Evolutionary conservation across 345 rosid genomes (phyloP), one percentile per base, ranked within the genome.

Genomic region (sweet orange (Citrus sinensis)): DNA sequence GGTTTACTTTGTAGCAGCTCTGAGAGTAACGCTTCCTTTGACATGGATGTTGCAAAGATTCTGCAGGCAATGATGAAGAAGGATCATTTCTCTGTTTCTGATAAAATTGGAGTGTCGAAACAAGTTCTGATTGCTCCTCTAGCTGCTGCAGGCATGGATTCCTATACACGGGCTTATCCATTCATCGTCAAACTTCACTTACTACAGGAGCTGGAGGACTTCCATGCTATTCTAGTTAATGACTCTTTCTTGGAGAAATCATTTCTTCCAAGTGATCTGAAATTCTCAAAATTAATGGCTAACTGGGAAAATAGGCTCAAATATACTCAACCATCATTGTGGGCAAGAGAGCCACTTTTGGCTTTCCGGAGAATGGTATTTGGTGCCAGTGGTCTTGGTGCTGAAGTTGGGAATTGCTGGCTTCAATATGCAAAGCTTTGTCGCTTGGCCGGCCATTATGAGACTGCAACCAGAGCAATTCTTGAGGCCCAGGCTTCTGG

Each of bases 121-220:
- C 97, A 95, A 86, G 89, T 95, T 77, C 86, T 93, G 30, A 95
- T 95, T 89, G 98, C 98, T 81, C 98, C 99, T 82, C 89, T 95
- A 82, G 98, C 98, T 85, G 99, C 99, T 76, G 99, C 99, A 27
- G 99, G 99, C 80, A 95, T 95, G 99, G 99, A 95, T 83, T 95
- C 99, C 39, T 93, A 92, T 70, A 84, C 83, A 46, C 90, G 99
- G 76, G 98, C 98, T 75, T 95, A 95, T 84, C 99, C 99, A 24
- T 89, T 88, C 83, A 89, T 90, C 72, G 98, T 92, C 67, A 95
- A 95, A 82, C 99, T 95, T 80, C 98, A 93, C 89, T 79, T 94
- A 83, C 86, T 95, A 27, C 84, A 87, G 77, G 98, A 93, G 85
- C 87, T 93, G 80, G 99, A 93, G 82, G 98, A 92, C 78, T 95